Evolutionary conservation across 768 basidiomycete species (phyloP).

Genomic region (Fistulinella prunicolor): DNA sequence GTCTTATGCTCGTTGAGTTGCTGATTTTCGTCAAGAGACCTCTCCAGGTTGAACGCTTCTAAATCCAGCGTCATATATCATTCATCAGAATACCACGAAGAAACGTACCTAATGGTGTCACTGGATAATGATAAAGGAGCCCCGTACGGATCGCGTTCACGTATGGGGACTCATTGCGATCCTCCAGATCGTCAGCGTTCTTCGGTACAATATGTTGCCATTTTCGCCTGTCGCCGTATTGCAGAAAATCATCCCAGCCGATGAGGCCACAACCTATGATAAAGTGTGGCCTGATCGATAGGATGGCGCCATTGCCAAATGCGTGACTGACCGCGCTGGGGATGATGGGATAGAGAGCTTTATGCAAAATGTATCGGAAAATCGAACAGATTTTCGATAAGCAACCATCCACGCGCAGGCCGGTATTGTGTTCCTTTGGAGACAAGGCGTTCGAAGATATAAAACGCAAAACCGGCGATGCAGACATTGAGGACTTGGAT

Average conservation of each 20-base stretch:
- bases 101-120: constrained; percentile 1
- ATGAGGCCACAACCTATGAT: constrained; percentile 23
- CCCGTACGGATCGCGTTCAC: constrained; percentile 17
- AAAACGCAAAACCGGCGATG: background rate
- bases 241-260: constrained; percentile 10
- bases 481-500: background rate
- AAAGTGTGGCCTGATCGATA: constrained; percentile 6
- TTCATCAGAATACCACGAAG: too few species aligned
- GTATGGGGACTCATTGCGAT: constrained; percentile 15
- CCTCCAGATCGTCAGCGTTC: constrained; percentile 3
- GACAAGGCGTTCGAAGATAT: background rate
- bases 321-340: background rate
- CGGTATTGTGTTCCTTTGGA: background rate
- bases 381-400: constrained; percentile 56
- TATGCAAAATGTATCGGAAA: constrained; percentile 51
- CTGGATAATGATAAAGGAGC: constrained; percentile 7
- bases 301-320: background rate
- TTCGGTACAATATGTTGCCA: constrained; percentile 1
- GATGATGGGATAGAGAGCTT: constrained; percentile 34
- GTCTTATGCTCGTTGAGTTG: constrained; percentile 3
- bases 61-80: background rate
- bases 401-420: constrained; percentile 19
- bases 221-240: constrained; percentile 4
- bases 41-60: constrained; percentile 7
- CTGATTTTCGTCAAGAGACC: constrained; percentile 3